These are phyloP conservation scores for Globisporangium alternatum DNA, from an alignment of 352 stramenopile genomes.

Conservation along the genomic window DNA sequence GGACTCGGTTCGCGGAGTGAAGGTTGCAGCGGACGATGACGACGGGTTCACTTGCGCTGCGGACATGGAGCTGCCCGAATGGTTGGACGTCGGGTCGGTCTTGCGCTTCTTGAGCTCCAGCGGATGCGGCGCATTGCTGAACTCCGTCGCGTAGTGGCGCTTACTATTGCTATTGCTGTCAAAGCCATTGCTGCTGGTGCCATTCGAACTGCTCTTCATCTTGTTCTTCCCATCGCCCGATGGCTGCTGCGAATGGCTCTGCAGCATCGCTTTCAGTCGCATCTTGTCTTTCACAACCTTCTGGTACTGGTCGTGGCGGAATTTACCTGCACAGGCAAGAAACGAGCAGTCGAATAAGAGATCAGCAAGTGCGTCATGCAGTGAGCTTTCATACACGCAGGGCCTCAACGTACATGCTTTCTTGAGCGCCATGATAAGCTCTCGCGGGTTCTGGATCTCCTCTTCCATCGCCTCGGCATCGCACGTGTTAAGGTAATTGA, in stretches of 20 bases:
- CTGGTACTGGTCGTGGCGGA: constrained; percentile 80
- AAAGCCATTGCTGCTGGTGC: constrained; percentile 8
- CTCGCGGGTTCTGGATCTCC: constrained; percentile 72
- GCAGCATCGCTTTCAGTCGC: constrained; percentile 66
- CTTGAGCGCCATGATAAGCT: constrained; percentile 75
- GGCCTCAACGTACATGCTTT: constrained; percentile 57
- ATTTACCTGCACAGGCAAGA: constrained; percentile 28
- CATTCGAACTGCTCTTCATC: constrained; percentile 7
- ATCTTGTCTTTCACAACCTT: constrained; percentile 80
- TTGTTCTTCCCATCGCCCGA: constrained; percentile 30
- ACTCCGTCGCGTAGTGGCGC: constrained; percentile 24
- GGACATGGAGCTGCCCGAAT: constrained; percentile 4
- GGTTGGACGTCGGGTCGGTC: constrained; percentile 23
- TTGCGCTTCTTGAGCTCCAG: constrained; percentile 64
- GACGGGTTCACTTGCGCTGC: constrained; percentile 3
- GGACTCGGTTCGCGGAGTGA: constrained; percentile 30
- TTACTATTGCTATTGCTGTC: constrained; percentile 23
- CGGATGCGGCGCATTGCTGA: constrained; percentile 17
- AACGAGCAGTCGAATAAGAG: background rate
- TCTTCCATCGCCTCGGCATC: constrained; percentile 66
- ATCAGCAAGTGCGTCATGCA: background rate
- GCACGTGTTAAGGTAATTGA: constrained; percentile 69
- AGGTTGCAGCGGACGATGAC: constrained; percentile 13
- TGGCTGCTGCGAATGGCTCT: constrained; percentile 27
- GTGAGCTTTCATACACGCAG: background rate